These are phyloP conservation scores for Blakeslea trispora DNA, from an alignment of 371 early-diverging fungal genomes.

Conservation along the genomic window DNA sequence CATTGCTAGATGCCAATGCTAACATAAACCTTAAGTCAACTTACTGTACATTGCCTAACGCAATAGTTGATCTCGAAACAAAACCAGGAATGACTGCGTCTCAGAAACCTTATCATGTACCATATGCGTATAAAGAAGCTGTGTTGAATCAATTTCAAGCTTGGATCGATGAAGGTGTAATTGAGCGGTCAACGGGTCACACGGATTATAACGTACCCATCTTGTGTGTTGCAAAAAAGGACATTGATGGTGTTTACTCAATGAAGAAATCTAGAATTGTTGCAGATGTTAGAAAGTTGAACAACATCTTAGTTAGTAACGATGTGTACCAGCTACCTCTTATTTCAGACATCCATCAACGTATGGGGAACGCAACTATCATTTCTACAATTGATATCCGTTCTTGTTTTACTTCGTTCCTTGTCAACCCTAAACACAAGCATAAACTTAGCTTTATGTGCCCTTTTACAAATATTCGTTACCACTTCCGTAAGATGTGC, in stretches of 20 bases:
- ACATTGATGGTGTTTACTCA: background rate
- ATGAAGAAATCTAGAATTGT: conserved; percentile 7
- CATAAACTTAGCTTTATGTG: conserved; percentile 7
- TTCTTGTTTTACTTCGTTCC: conserved; percentile 8
- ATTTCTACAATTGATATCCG: conserved; percentile 3
- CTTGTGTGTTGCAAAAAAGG: background rate
- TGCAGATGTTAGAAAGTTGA: conserved; percentile 5
- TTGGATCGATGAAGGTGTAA: background rate
- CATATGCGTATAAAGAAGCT: background rate
- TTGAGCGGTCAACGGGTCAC: background rate
- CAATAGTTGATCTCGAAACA: background rate
- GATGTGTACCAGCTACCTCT: conserved; percentile 1
- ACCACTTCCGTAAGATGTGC: background rate
- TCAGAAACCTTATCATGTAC: background rate
- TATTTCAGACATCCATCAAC: background rate
- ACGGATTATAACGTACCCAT: background rate
- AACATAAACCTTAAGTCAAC: background rate
- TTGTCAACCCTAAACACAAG: background rate
- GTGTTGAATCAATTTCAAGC: background rate
- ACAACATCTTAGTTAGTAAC: background rate
- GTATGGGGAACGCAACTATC: background rate
- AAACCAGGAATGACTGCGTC: background rate
- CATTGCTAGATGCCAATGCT: background rate
- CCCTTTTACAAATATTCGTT: conserved; percentile 2
- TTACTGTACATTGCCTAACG: background rate